A percentile compares a stretch with the other conserved stretches of the same genome.
These are phyloP conservation scores for Stropharia rugosoannulata DNA, from an alignment of 768 basidiomycete species.

Conservation along the genomic window DNA sequence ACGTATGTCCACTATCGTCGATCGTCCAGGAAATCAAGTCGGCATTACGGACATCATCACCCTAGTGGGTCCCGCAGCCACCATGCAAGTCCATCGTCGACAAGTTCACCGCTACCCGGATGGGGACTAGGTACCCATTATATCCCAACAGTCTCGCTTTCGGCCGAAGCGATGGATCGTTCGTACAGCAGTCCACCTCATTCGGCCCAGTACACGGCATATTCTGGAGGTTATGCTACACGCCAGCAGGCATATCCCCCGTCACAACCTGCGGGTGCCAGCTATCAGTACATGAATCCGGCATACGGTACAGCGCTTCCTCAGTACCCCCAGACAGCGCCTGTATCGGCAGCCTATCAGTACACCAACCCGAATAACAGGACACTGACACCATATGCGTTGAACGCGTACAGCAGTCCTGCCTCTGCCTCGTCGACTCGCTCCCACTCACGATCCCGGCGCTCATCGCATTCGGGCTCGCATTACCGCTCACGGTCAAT, in stretches of 20 bases:
- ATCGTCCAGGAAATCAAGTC: conserved; percentile 1
- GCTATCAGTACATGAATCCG: too few species aligned
- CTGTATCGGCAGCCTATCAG: neutral
- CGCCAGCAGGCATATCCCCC: neutral
- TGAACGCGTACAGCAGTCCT: neutral
- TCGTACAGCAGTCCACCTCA: conserved; percentile 3
- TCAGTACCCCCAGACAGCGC: neutral
- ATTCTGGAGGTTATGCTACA: neutral
- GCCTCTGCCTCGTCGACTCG: neutral
- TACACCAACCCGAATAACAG: neutral
- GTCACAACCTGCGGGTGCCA: neutral
- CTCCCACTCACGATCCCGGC: neutral
- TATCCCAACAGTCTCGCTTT: neutral
- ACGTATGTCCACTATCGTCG: neutral
- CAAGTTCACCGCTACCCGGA: neutral
- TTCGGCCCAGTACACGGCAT: neutral
- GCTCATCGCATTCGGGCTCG: neutral
- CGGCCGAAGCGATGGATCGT: neutral
- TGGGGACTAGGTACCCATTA: neutral
- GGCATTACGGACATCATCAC: conserved; percentile 3
- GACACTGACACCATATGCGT: neutral
- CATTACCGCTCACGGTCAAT: neutral
- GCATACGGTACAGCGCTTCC: too few species aligned
- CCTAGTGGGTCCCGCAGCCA: conserved; percentile 4
- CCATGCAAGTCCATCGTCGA: conserved; percentile 1